These are phyloP conservation scores for Sugiyamaella neomexicana DNA, from an alignment of 1,139 yeast species.

Conservation along the genomic window DNA sequence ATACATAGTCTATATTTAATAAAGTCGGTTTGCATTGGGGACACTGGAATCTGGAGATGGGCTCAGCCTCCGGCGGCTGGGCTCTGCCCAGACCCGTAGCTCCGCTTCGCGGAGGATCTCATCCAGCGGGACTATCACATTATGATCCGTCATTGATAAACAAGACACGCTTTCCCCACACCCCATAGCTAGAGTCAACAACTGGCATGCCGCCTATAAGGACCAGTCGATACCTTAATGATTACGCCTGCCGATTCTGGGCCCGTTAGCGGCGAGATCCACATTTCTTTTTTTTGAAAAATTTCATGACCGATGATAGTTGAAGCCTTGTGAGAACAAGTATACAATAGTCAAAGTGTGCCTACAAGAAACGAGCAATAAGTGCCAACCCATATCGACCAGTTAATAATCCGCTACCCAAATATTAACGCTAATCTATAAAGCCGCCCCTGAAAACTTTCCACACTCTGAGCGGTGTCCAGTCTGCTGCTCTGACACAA, in stretches of 20 bases:
- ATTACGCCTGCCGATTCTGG: neutral
- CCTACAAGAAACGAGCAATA: no score
- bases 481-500: no score
- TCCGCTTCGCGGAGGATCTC: no score
- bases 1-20: neutral
- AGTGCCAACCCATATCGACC: no score
- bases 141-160: no score
- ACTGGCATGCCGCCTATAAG: neutral
- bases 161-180: neutral
- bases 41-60: neutral
- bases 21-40: neutral
- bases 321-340: neutral
- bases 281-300: constrained; percentile 14
- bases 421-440: no score
- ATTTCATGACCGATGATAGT: neutral
- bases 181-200: neutral
- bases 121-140: no score
- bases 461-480: no score
- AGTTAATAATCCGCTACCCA: no score
- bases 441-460: no score
- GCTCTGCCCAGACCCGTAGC: no score
- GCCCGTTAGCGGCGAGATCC: constrained; percentile 12
- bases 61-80: neutral
- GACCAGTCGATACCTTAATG: neutral
- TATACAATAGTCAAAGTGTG: neutral